Evolutionary conservation across 352 stramenopile genomes (phyloP).

Genomic region (Phytopythium litorale): DNA sequence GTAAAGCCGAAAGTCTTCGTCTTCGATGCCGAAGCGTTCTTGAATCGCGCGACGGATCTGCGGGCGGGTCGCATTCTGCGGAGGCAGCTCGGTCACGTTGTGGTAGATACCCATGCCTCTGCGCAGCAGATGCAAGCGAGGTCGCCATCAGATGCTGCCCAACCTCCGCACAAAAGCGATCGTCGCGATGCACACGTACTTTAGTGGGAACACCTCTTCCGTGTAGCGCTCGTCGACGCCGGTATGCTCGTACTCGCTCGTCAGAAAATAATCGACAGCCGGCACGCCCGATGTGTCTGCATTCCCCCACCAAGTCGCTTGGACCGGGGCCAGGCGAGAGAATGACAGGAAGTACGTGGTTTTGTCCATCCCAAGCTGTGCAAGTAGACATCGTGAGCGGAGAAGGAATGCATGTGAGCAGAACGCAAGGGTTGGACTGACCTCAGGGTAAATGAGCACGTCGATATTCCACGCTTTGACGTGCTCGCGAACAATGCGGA

Average conservation of each 20-base stretch:
- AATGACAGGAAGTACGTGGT: conserved; percentile 76
- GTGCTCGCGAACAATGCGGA: conserved; percentile 37
- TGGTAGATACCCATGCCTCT: conserved; percentile 73
- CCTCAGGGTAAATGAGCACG: conserved; percentile 70
- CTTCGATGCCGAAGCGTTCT: conserved; percentile 52
- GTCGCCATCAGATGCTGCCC: background rate
- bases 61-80: conserved; percentile 30
- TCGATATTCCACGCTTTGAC: conserved; percentile 52
- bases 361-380: conserved; percentile 72
- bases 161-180: background rate
- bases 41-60: conserved; percentile 44
- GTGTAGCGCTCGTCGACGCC: conserved; percentile 50
- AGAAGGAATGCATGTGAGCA: background rate
- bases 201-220: conserved; percentile 31
- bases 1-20: conserved; percentile 52
- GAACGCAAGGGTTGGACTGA: conserved; percentile 10
- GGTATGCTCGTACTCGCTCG: conserved; percentile 59
- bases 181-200: background rate
- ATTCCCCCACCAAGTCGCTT: conserved; percentile 76
- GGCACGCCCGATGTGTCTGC: conserved; percentile 65
- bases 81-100: conserved; percentile 30
- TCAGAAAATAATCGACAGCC: conserved; percentile 65
- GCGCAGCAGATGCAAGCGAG: background rate
- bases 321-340: conserved; percentile 52
- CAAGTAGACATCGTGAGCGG: background rate